Evolutionary conservation across 306 rosid species (phyloP).

Genomic region (Pachyrhizus erosus): DNA sequence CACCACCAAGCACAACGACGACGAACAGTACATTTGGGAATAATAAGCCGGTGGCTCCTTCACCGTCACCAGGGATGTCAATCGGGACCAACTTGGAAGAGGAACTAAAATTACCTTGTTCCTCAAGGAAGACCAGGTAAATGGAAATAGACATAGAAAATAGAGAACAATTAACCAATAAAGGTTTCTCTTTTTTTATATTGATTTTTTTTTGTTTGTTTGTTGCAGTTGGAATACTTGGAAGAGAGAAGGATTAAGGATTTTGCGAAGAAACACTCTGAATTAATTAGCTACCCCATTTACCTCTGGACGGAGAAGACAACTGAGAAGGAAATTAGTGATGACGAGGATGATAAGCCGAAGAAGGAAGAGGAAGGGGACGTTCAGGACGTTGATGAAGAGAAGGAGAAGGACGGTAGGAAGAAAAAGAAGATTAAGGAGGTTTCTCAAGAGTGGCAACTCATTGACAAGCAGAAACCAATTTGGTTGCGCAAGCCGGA

Average conservation of each 20-base stretch:
- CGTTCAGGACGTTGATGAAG: slow-evolving; percentile 64
- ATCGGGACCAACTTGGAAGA: slow-evolving; percentile 64
- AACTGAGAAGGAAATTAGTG: slow-evolving; percentile 68
- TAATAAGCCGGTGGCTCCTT: too few relatives aligned
- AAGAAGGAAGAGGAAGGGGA: slow-evolving; percentile 70
- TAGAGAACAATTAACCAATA: too few relatives aligned
- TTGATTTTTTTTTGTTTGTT: neutral
- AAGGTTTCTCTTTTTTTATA: too few relatives aligned
- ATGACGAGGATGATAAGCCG: slow-evolving; percentile 62
- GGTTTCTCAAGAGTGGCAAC: slow-evolving; percentile 71
- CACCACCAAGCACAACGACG: slow-evolving; percentile 68
- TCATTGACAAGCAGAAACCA: slow-evolving; percentile 72
- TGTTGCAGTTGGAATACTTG: slow-evolving; percentile 63
- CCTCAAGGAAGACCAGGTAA: slow-evolving; percentile 75
- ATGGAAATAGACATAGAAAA: too few relatives aligned
- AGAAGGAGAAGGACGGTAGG: slow-evolving; percentile 54
- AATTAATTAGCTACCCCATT: slow-evolving; percentile 69
- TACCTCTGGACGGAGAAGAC: slow-evolving; percentile 74
- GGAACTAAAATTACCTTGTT: slow-evolving; percentile 69
- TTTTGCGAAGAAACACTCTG: slow-evolving; percentile 75
- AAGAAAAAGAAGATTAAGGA: slow-evolving; percentile 78
- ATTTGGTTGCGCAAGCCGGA: slow-evolving; percentile 75
- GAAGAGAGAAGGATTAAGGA: slow-evolving; percentile 70
- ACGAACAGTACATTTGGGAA: slow-evolving; percentile 72
- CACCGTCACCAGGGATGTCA: slow-evolving; percentile 61